Percentiles rank a stretch among this genome's conserved stretches.
These are phyloP conservation scores for Phialophora chinensis DNA, from an alignment of 2,329 filamentous ascomycete genomes.

Conservation along the genomic window DNA sequence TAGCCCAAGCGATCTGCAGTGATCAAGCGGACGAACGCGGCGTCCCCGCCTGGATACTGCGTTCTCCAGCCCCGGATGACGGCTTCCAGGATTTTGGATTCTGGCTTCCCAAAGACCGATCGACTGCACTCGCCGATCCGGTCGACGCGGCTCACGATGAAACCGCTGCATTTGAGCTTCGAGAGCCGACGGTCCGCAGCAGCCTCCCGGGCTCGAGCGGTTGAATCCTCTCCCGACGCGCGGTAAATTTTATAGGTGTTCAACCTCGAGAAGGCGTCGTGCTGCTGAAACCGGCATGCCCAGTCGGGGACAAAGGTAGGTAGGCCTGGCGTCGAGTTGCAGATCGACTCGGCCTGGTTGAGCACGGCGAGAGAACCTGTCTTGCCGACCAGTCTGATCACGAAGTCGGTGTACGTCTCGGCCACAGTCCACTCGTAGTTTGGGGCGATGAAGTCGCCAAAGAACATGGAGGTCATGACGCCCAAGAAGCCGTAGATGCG, in stretches of 20 bases:
- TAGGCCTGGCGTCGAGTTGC: background rate
- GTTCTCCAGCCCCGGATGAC: no score
- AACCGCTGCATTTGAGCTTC: background rate
- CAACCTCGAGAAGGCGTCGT: background rate
- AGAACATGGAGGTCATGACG: constrained; percentile 2
- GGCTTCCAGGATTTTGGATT: no score
- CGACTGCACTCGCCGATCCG: no score
- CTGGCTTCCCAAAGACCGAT: no score
- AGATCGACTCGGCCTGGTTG: background rate
- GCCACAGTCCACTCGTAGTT: background rate
- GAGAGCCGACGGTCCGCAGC: background rate
- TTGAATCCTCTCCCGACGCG: background rate
- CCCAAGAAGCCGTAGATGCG: constrained; percentile 10
- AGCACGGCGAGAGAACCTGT: background rate
- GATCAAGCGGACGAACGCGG: no score
- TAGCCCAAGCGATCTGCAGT: no score
- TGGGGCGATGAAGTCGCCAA: background rate
- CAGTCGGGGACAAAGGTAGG: constrained; percentile 12
- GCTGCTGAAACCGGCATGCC: background rate
- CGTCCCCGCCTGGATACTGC: no score
- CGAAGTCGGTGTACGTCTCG: background rate
- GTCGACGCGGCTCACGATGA: background rate
- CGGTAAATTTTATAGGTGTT: background rate
- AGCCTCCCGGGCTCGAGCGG: background rate
- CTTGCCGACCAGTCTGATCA: background rate